Conservation (phyloP, 139 green algal genomes). For the Ettlia oleoabundans region DNA sequence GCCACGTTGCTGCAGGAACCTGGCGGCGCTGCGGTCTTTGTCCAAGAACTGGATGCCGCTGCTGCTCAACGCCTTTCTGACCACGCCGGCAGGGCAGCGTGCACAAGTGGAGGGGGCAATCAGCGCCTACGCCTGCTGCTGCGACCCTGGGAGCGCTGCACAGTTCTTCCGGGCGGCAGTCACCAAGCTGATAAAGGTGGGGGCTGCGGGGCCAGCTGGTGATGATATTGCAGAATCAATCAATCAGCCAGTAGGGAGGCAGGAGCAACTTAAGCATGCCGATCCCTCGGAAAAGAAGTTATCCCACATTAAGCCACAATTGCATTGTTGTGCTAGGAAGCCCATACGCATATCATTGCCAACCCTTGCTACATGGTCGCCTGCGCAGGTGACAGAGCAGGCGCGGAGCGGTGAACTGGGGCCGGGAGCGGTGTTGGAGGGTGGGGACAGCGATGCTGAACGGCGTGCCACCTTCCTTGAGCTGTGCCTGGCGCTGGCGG, state of each 20-base stretch:
- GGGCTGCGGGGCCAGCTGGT: no score
- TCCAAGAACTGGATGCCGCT: constrained; percentile 85
- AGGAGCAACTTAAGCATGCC: no score
- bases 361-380: not conserved
- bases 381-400: constrained; percentile 56
- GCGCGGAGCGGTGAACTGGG: constrained; percentile 59
- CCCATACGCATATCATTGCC: not conserved
- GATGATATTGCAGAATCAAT: no score
- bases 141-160: constrained; percentile 48
- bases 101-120: constrained; percentile 65
- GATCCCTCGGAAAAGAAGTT: no score
- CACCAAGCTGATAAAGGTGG: constrained; percentile 76
- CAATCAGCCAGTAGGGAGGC: no score
- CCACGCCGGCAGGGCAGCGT: constrained; percentile 53
- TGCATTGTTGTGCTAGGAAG: no score
- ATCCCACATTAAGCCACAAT: no score
- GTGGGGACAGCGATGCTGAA: constrained; percentile 61
- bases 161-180: constrained; percentile 77
- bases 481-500: constrained; percentile 74
- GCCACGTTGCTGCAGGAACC: constrained; percentile 59
- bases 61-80: constrained; percentile 87
- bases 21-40: constrained; percentile 61
- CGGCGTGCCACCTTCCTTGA: constrained; percentile 87
- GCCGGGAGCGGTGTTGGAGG: constrained; percentile 64
- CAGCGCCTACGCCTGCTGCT: constrained; percentile 68